A percentile compares a stretch with the other conserved stretches of the same genome.
Conservation (phyloP, 768 basidiomycete species). For the Tylopilus vinaceipallidus region DNA sequence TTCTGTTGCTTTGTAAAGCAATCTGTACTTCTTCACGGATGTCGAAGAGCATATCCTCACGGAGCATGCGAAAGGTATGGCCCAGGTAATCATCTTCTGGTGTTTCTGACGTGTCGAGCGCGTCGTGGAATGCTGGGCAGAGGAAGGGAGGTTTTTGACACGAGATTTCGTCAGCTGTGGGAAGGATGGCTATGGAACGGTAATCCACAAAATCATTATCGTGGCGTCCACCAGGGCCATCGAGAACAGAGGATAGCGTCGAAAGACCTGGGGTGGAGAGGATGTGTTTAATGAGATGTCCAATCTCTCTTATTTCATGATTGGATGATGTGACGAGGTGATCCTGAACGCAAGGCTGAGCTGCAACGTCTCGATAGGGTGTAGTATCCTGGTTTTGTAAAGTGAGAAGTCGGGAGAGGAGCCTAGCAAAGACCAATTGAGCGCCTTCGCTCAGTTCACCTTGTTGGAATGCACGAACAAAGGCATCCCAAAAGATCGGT, state of each 20-base stretch:
- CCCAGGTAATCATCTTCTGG: constrained; percentile 51
- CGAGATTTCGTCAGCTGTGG: constrained; percentile 56
- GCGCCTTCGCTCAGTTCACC: constrained; percentile 33
- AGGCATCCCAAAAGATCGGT: constrained; percentile 47
- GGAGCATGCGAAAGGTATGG: constrained; percentile 60
- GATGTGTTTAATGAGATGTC: constrained; percentile 41
- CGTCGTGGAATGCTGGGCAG: constrained; percentile 34
- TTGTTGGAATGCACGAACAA: constrained; percentile 32
- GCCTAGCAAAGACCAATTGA: constrained; percentile 43
- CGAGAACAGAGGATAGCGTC: constrained; percentile 13
- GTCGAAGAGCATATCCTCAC: constrained; percentile 63
- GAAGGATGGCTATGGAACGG: constrained; percentile 55
- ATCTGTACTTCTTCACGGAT: constrained; percentile 52
- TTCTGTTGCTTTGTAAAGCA: constrained; percentile 35
- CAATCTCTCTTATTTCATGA: constrained; percentile 31
- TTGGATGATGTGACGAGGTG: constrained; percentile 23
- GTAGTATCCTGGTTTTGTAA: constrained; percentile 34
- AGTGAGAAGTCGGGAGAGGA: constrained; percentile 45
- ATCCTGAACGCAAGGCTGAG: constrained; percentile 27
- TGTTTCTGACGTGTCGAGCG: constrained; percentile 16
- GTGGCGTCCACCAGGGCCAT: constrained; percentile 60
- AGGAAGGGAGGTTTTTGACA: constrained; percentile 49
- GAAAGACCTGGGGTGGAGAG: constrained; percentile 22
- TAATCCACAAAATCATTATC: constrained; percentile 66
- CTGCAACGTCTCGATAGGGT: constrained; percentile 38